Percentiles rank a stretch among this genome's conserved stretches.
These are phyloP conservation scores for Arthromyces matolae DNA, from an alignment of 768 basidiomycete species.

Conservation along the genomic window DNA sequence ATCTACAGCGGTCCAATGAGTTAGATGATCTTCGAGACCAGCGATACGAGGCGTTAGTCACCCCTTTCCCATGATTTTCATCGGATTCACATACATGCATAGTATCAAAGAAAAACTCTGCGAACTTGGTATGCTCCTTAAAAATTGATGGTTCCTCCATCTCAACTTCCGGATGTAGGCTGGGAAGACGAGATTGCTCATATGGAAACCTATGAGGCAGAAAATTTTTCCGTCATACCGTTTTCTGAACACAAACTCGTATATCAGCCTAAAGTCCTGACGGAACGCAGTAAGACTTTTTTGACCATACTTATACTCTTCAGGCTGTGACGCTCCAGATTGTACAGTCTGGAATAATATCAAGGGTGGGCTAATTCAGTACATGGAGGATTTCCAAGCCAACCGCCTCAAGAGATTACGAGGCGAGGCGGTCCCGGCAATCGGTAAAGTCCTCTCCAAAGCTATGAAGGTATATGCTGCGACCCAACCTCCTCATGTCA, in stretches of 20 bases:
- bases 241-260: conserved; percentile 13
- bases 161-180: conserved; percentile 3
- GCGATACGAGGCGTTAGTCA: conserved; percentile 14
- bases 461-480: conserved; percentile 10
- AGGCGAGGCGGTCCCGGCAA: no score
- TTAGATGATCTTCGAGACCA: conserved; percentile 13
- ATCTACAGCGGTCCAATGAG: conserved; percentile 9
- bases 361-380: conserved; percentile 11
- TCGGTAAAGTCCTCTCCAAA: conserved; percentile 8
- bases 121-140: conserved; percentile 6
- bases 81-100: neutral
- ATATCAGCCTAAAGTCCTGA: conserved; percentile 9
- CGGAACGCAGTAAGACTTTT: conserved; percentile 12
- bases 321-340: no score
- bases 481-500: conserved; percentile 9
- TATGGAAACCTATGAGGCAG: neutral
- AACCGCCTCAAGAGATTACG: conserved; percentile 10
- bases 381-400: conserved; percentile 10
- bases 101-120: conserved; percentile 11
- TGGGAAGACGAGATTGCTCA: conserved; percentile 16
- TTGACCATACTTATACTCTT: no score
- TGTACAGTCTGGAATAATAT: conserved; percentile 21
- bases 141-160: no score
- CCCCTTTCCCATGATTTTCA: neutral
- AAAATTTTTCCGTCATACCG: neutral